Base-by-base conservation (phyloP, 768 basidiomycete genomes). In the Mycena metata region DNA sequence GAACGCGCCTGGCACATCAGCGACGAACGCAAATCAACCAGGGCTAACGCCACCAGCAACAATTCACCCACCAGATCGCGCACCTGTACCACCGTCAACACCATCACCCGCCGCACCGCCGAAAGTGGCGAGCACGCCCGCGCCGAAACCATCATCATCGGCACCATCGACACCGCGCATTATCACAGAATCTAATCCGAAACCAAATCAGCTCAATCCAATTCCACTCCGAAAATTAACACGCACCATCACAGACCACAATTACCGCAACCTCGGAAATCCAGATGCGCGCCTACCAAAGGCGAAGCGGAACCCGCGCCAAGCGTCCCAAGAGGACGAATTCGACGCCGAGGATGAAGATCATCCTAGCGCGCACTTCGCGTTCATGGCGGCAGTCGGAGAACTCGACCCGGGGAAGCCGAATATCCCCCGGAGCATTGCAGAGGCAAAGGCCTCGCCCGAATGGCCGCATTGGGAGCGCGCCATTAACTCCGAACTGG, bases 181-280 rank as follows among this genome's bases (percentile, higher is more conserved):
- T 1, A 26, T 5, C 12, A 52, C 50, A 21, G 41, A 62, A 43
- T 36, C 19, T 21, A 26, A 33, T 21, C 61, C 50, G 9, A 54
- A 62, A 23, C 11, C 61, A 0, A 62, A 62, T 54, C 50, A 62
- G 61, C 61, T 62, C 1, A 62, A 62, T 45, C 50, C 61, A 13
- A 54, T 62, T 13, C 61, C 61, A 54, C 61, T 62, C 42, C 49
- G 61, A 33, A 52, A 11, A 35, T n/a, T 60, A 23, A 60, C 60
- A 41, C 60, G 24, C 13, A 49, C 47, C 33, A 16, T 30, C 15
- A 10, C 45, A 2, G 45, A 46, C 19, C 45, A 21, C 17, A 62
- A 62, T n/a, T 62, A 62, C n/a, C 36, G 41, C 23, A 11, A 62
- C 52, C 60, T 62, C 17, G 60, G 60, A 42, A 62, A 62, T 42